phyloP scores from a whole-genome alignment of 2,329 filamentous ascomycete genomes.

The Botrytis cinerea region DNA sequence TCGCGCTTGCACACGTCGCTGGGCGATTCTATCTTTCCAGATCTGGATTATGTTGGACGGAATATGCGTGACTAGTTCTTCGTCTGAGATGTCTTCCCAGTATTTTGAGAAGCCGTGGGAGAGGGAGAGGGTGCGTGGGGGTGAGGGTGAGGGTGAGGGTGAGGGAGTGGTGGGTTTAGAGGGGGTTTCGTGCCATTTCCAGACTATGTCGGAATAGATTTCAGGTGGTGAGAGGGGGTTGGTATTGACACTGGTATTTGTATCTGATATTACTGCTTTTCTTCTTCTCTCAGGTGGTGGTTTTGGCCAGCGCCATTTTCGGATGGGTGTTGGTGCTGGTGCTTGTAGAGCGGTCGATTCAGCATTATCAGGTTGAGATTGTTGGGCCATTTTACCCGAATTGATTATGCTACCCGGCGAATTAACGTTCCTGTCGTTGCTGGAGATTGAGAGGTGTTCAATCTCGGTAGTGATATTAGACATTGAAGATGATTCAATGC shows the following conservation, averaged over 20 bases:
- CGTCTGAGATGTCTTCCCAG: background rate
- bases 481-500: background rate
- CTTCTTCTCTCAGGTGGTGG: background rate
- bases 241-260: background rate
- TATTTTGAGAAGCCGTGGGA: background rate
- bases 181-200: fast-evolving
- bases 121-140: background rate
- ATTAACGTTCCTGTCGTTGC: background rate
- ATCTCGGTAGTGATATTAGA: background rate
- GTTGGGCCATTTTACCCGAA: background rate
- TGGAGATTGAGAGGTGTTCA: background rate
- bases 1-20: background rate
- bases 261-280: background rate
- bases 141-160: background rate
- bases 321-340: background rate
- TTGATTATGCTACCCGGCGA: background rate
- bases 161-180: no score
- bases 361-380: background rate
- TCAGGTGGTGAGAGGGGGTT: background rate
- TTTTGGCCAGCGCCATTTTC: background rate
- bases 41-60: background rate
- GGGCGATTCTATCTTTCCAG: background rate
- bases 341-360: background rate
- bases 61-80: background rate
- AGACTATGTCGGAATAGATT: background rate